phyloP scores from a whole-genome alignment of 768 basidiomycete species.

The Punctularia strigosozonata region DNA sequence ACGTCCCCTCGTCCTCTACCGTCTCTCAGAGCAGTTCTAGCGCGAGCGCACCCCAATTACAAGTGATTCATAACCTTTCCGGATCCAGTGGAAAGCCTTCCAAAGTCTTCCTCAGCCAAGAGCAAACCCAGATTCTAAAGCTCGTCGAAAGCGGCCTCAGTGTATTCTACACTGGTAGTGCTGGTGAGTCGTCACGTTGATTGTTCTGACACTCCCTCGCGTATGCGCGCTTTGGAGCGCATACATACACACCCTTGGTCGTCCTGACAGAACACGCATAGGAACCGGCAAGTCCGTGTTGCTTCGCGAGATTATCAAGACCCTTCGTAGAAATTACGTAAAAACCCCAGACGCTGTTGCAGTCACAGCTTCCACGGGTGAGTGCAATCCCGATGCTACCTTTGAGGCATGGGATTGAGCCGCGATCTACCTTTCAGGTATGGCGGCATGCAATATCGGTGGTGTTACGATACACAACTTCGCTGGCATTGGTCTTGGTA shows the following conservation, averaged over 20 bases:
- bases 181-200: constrained; percentile 44
- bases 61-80: constrained; percentile 8
- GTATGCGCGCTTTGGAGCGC: constrained; percentile 3
- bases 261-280: constrained; percentile 16
- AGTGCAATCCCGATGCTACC: constrained; percentile 5
- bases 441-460: constrained; percentile 96
- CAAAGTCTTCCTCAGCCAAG: constrained; percentile 59
- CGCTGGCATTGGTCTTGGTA: constrained; percentile 83
- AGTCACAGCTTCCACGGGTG: constrained; percentile 90
- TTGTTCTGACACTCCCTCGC: neutral
- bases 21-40: neutral
- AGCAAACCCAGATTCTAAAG: constrained; percentile 76
- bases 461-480: constrained; percentile 94
- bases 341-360: constrained; percentile 66
- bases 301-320: constrained; percentile 80
- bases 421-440: constrained; percentile 32
- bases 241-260: constrained; percentile 10
- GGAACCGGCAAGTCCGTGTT: constrained; percentile 97
- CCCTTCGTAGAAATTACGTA: constrained; percentile 42
- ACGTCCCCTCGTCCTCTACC: constrained; percentile 17
- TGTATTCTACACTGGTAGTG: constrained; percentile 95
- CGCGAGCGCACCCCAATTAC: constrained; percentile 5
- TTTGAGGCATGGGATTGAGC: neutral
- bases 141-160: constrained; percentile 65
- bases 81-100: constrained; percentile 15